Evolutionary conservation across 225 moss, liverwort and hornwort species (phyloP).

Genomic region (Bryum argenteum): DNA sequence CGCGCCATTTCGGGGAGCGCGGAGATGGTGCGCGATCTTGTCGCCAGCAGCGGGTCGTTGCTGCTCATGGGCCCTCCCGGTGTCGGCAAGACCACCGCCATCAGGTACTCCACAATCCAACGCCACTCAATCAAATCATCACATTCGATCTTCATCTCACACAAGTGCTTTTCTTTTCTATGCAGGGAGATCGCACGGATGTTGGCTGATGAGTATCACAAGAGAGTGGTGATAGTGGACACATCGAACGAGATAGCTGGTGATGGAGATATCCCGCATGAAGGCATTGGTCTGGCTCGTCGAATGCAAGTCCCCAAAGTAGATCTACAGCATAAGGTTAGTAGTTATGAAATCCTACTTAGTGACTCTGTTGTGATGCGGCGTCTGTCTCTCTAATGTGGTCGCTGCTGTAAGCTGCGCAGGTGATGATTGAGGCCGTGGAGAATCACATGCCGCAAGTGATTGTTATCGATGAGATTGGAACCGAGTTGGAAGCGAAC

Average conservation of each 20-base stretch:
- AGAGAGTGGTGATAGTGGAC: conserved; percentile 90
- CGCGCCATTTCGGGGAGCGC: conserved; percentile 88
- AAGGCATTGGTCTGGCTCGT: conserved; percentile 87
- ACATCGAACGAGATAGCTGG: conserved; percentile 98
- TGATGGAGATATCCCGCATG: conserved; percentile 91
- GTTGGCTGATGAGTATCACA: conserved; percentile 90
- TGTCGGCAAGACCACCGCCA: conserved; percentile 95
- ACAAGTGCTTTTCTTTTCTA: background rate
- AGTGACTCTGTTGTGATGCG: no score
- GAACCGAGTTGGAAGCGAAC: conserved; percentile 88
- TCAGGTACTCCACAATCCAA: conserved; percentile 48
- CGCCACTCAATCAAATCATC: no score
- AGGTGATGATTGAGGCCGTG: conserved; percentile 99
- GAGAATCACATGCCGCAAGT: conserved; percentile 99
- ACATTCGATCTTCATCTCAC: no score
- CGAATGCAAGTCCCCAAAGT: conserved; percentile 98
- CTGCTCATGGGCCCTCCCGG: conserved; percentile 98
- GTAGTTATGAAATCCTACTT: no score
- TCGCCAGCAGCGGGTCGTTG: conserved; percentile 77
- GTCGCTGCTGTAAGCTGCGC: no score
- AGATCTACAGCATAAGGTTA: conserved; percentile 88
- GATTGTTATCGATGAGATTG: conserved; percentile 96
- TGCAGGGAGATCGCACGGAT: conserved; percentile 89
- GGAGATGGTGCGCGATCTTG: conserved; percentile 94
- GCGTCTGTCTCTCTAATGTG: no score